Percentiles rank a stretch among this genome's conserved stretches.
phyloP scores from a whole-genome alignment of 176 grass and related monocot genomes.

The Elymus sibiricus region DNA sequence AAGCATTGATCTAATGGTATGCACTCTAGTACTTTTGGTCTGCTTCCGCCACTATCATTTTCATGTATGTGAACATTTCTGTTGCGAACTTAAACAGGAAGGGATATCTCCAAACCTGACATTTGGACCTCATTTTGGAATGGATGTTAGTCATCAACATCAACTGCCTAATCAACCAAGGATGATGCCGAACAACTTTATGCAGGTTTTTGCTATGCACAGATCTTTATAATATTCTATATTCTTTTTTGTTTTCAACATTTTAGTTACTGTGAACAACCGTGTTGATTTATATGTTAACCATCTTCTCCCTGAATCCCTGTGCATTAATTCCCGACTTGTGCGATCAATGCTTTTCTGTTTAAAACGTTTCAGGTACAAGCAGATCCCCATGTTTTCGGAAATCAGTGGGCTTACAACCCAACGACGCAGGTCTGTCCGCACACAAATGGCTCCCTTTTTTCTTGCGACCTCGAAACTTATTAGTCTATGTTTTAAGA shows the following conservation, averaged over 20 bases:
- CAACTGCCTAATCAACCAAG: conserved; percentile 67
- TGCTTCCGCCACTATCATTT: conserved; percentile 16
- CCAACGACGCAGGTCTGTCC: conserved; percentile 68
- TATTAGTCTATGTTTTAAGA: not conserved
- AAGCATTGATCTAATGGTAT: conserved; percentile 74
- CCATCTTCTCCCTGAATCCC: not conserved
- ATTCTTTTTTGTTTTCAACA: conserved; percentile 7
- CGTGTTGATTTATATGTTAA: conserved; percentile 14
- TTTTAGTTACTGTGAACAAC: not conserved
- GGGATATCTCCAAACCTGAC: conserved; percentile 79
- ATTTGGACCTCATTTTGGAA: conserved; percentile 76
- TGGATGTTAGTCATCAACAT: conserved; percentile 79
- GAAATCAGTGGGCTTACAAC: conserved; percentile 93
- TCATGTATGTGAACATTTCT: conserved; percentile 14
- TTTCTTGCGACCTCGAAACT: not conserved
- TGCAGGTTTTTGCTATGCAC: conserved; percentile 56
- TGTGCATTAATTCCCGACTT: conserved; percentile 3
- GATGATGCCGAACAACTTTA: conserved; percentile 58
- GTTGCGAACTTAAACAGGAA: conserved; percentile 59
- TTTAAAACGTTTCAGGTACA: conserved; percentile 46
- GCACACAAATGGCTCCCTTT: not conserved
- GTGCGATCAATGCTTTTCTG: not conserved
- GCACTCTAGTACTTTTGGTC: conserved; percentile 20
- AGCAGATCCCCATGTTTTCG: conserved; percentile 62
- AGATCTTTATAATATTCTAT: not conserved